Evolutionary conservation across 2,329 filamentous ascomycete species (phyloP).

Genomic region (Fusarium nisikadoi): DNA sequence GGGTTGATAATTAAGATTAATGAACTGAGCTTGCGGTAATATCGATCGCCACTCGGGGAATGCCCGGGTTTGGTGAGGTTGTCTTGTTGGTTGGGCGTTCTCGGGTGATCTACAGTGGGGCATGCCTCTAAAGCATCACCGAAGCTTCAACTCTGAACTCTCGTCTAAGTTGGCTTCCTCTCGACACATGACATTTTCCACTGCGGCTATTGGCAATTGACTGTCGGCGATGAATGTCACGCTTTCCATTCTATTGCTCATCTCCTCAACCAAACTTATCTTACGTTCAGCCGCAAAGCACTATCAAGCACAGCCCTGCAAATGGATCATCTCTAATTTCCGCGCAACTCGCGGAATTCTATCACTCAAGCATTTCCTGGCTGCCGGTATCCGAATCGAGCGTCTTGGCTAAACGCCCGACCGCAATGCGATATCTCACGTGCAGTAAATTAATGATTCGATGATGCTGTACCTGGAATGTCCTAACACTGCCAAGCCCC

Average conservation of each 20-base stretch:
- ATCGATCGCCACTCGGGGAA: conserved; percentile 11
- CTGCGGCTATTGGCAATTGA: neutral
- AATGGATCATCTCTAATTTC: conserved; percentile 4
- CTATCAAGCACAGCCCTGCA: conserved; percentile 14
- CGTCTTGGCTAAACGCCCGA: conserved; percentile 21
- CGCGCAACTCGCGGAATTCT: conserved; percentile 1
- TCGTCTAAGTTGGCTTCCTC: neutral
- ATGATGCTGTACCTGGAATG: neutral
- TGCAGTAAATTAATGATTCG: neutral
- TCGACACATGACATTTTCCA: neutral
- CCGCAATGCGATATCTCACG: conserved; percentile 5
- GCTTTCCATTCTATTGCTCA: neutral
- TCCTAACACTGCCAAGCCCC: conserved; percentile 17
- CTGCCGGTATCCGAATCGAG: conserved; percentile 28
- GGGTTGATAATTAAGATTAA: neutral
- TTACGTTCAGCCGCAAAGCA: neutral
- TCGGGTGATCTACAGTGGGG: conserved; percentile 7
- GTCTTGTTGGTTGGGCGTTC: conserved; percentile 1
- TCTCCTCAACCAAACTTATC: neutral
- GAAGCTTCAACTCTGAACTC: neutral
- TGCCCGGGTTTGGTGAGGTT: neutral
- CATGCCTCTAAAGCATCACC: neutral
- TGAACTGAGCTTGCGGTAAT: neutral
- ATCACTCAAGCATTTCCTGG: neutral
- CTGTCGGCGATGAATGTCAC: fast-evolving